Base-by-base conservation (phyloP, 2,329 filamentous ascomycete species). In the Nakataea oryzae region DNA sequence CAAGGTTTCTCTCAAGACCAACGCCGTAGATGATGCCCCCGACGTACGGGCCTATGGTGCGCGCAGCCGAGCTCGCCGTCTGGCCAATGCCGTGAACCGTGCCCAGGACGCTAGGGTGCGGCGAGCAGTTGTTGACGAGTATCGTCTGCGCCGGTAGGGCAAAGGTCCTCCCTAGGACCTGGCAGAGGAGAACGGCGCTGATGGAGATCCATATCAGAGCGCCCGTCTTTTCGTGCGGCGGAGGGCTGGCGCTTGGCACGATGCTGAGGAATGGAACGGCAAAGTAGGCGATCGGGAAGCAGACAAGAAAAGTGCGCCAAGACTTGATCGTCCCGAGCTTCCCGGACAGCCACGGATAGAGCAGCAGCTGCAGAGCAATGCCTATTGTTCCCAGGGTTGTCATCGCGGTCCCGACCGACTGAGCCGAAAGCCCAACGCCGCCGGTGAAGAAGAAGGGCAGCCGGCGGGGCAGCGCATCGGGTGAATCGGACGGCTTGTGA, bases 341-440 rank as follows among this genome's bases (percentile, higher is more conserved):
- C 2, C 79, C 76, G 58, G 89, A 89, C 24, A 91, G 75, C 32
- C 75, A 74, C 1, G 90, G 89, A 70, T 93, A 93, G 12, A 91
- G 74, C 59, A 89, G 77, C 13, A 91, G 80, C 71, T 92, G 89
- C 57, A 95, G 77, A 0, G 79, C 75, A 50, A 95, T 87, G n/a
- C 91, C 91, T 56, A 93, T 85, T 59, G 84, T 74, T 11, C 90
- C 91, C 21, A 95, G 81, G 60, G 89, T 86, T 2, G 90, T 86
- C 76, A 93, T 91, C 5, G 89, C 88, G 56, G 90, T 75, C n/a
- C 90, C 90, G 34, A 95, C 88, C 2, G 84, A 82, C 1, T 82
- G 80, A 0, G 89, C 86, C 0, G 84, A 83, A 61, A 95, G 81
- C n/a, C 89, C 89, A 0, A 95, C 78, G 2, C 91, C 91, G 30